Evolutionary conservation across 345 rosid genomes (phyloP), one percentile per base, ranked within the genome.

Genomic region (Eucalyptus globulus): DNA sequence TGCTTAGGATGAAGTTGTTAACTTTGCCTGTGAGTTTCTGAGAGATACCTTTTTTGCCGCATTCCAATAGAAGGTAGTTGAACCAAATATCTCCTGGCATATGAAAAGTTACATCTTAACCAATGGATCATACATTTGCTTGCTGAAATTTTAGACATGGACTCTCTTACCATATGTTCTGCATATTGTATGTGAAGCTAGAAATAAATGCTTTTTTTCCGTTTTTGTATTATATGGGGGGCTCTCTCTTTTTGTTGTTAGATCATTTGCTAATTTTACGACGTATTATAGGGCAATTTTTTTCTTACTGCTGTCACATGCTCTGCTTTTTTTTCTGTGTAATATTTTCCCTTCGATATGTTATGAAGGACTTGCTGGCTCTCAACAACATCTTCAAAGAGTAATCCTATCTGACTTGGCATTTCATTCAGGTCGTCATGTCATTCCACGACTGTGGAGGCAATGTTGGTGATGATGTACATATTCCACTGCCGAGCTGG

Each of bases 381-480:
- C 72, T 62, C 51, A 14, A 14, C 34, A 86, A 50, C 43, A 47
- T 86, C 5, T 31, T 31, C 51, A 34, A 87, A 58, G 22, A 40
- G 50, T 29, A 62, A 86, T 86, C 58, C 87, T 86, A 49, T 86
- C 6, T 65, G 80, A 87, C 62, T 51, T 86, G 11, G 88, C 72
- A 65, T 91, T 88, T 86, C 67, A 54, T 37, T 65, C 94, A 98
- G 99, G 99, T 95, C 91, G 98, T 98, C 65, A 93, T 98, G 99
- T 98, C 99, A 31, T 97, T 98, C 91, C 99, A 98, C 85, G 99
- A 97, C 92, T 97, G 99, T 92, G 99, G 99, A 85, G 99, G 99
- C 92, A 97, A 97, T 92, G 95, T 97, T 88, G 98, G 99, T 80
- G 99, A 98, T 93, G 99, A 98, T 92, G 99, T 95, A 17, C 91